A percentile compares a stretch with the other conserved stretches of the same genome.
Conservation (phyloP, 2,329 filamentous ascomycete species). For the Blastomyces parvus region DNA sequence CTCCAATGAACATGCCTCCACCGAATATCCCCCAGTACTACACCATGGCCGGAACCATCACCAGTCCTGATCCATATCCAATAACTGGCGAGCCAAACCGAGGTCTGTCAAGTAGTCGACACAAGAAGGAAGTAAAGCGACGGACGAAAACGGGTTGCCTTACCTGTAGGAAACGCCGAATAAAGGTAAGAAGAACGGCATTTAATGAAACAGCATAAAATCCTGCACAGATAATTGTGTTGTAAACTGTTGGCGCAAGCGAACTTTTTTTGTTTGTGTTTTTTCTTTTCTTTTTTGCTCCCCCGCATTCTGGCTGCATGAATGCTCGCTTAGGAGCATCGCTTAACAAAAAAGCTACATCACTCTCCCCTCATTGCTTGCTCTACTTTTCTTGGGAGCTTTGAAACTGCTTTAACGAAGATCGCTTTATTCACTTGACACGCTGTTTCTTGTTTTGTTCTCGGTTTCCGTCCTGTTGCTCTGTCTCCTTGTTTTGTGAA, state of each 20-base stretch:
- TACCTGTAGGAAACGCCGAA: conserved; percentile 56
- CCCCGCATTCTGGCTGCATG: conserved; percentile 11
- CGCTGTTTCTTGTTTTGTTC: conserved; percentile 11
- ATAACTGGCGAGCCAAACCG: conserved; percentile 42
- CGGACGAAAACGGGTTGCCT: conserved; percentile 65
- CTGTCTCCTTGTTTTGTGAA: not conserved
- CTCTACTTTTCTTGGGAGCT: conserved; percentile 3
- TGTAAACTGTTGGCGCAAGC: not conserved
- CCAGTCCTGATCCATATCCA: conserved; percentile 43
- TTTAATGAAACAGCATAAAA: conserved; percentile 8
- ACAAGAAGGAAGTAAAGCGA: conserved; percentile 64
- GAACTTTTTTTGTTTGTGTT: not conserved
- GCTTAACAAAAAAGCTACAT: conserved; percentile 9
- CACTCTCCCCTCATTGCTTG: conserved; percentile 1
- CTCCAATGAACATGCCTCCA: conserved; percentile 16
- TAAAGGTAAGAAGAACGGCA: conserved; percentile 55
- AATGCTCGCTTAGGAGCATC: conserved; percentile 15
- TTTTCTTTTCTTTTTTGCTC: conserved; percentile 7
- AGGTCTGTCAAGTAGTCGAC: conserved; percentile 52
- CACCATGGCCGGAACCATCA: conserved; percentile 34
- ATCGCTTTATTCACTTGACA: conserved; percentile 1
- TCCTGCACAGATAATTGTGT: conserved; percentile 9
- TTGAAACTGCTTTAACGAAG: not conserved
- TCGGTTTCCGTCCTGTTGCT: not conserved
- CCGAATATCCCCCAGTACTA: conserved; percentile 38